A percentile compares a stretch with the other conserved stretches of the same genome.
Conservation (phyloP, 2,329 filamentous ascomycete genomes). For the Diaporthe citrichinensis region DNA sequence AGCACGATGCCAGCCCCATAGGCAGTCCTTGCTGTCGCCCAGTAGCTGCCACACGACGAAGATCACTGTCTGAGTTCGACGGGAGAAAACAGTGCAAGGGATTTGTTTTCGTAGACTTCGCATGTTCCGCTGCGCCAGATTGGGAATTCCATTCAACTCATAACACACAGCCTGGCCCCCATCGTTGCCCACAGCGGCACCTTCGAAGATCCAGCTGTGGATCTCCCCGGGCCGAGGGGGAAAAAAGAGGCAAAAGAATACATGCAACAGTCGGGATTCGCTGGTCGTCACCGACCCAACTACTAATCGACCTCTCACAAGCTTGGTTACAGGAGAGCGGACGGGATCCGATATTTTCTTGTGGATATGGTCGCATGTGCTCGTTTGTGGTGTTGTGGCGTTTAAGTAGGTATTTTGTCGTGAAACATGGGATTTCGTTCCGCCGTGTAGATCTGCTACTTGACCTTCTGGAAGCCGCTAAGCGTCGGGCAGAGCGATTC, state of each 20-base stretch:
- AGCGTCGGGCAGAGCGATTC: neutral
- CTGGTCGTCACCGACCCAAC: slow-evolving; percentile 28
- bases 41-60: neutral
- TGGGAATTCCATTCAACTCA: neutral
- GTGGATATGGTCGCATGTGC: slow-evolving; percentile 27
- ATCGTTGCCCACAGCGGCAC: neutral
- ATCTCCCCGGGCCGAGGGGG: too few species aligned
- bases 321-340: slow-evolving; percentile 25
- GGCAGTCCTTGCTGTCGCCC: too few species aligned
- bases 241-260: slow-evolving; percentile 35
- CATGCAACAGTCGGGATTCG: slow-evolving; percentile 37
- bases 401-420: neutral
- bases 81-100: neutral
- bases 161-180: neutral
- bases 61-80: neutral
- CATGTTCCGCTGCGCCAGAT: neutral
- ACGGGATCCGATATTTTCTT: slow-evolving; percentile 32
- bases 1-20: neutral
- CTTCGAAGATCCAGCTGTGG: neutral
- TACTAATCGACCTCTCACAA: slow-evolving; percentile 29
- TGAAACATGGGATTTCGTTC: neutral
- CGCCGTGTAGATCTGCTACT: neutral
- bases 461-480: neutral
- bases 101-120: neutral
- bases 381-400: neutral